phyloP scores from a whole-genome alignment of 1,284 basidiomycete genomes.

The Moniliella sp. region DNA sequence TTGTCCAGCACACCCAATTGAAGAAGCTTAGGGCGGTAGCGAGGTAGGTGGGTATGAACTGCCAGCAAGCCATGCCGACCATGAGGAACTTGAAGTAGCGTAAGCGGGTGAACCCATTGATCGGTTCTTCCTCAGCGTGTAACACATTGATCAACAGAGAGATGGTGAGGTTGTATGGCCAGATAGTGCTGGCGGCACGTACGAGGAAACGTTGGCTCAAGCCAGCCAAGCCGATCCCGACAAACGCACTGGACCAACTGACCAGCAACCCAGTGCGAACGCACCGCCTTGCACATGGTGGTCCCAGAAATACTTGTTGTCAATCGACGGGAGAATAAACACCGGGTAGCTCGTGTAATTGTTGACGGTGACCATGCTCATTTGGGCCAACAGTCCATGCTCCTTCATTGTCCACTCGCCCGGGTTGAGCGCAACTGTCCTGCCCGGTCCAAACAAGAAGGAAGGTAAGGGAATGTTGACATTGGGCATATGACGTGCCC shows the following conservation, averaged over 20 bases:
- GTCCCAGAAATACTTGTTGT: not conserved
- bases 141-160: constrained; percentile 76
- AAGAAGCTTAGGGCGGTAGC: constrained; percentile 36
- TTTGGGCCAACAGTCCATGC: not conserved
- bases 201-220: constrained; percentile 21
- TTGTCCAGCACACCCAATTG: constrained; percentile 6
- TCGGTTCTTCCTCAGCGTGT: constrained; percentile 55
- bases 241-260: constrained; percentile 11
- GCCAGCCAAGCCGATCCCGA: constrained; percentile 21
- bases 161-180: constrained; percentile 48
- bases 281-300: not conserved
- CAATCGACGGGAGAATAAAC: not conserved
- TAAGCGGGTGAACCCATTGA: constrained; percentile 4
- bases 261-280: not conserved
- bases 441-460: not conserved
- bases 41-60: constrained; percentile 48
- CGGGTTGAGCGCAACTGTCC: not conserved
- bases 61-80: constrained; percentile 10
- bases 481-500: not conserved
- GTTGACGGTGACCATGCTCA: not conserved
- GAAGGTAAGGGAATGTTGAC: too few relatives aligned
- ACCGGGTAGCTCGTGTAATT: not conserved
- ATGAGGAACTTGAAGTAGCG: constrained; percentile 16
- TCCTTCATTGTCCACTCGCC: not conserved
- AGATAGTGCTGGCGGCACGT: constrained; percentile 10